These are phyloP conservation scores for Plasmodium gaboni DNA, from an alignment of 169 alveolate genomes.

Conservation along the genomic window DNA sequence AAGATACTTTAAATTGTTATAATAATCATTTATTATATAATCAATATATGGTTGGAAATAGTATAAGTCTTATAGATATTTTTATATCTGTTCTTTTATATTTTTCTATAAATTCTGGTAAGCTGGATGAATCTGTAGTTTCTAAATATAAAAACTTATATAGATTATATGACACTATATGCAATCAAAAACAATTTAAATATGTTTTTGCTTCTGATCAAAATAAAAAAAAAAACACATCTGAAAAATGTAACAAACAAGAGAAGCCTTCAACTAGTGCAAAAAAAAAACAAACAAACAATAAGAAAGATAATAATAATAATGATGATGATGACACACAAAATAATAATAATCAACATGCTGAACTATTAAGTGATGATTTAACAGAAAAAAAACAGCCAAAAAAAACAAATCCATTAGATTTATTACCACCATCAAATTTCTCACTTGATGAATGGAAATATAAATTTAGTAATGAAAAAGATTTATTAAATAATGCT, in stretches of 20 bases:
- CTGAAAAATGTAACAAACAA: constrained; percentile 66
- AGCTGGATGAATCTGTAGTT: constrained; percentile 72
- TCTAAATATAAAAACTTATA: constrained; percentile 40
- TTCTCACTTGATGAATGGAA: constrained; percentile 95
- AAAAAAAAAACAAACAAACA: constrained; percentile 77
- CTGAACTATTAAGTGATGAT: constrained; percentile 60
- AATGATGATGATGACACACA: constrained; percentile 8
- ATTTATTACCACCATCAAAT: constrained; percentile 91
- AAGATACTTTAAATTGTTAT: constrained; percentile 78
- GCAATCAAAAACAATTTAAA: constrained; percentile 76
- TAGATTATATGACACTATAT: constrained; percentile 59
- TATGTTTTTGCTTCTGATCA: constrained; percentile 58
- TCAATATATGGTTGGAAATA: constrained; percentile 92
- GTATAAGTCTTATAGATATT: constrained; percentile 93
- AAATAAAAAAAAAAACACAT: constrained; percentile 64
- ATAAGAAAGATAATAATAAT: constrained; percentile 1
- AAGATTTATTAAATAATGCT: constrained; percentile 90
- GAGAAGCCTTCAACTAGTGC: constrained; percentile 67
- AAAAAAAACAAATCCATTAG: constrained; percentile 89
- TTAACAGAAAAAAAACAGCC: constrained; percentile 79
- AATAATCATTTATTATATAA: constrained; percentile 80
- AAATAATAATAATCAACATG: background rate
- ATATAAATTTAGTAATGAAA: constrained; percentile 93
- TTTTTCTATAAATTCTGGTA: constrained; percentile 81
- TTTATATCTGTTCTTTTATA: constrained; percentile 85